Evolutionary conservation across 345 rosid genomes (phyloP).

Genomic region (Raphanus raphanistrum): DNA sequence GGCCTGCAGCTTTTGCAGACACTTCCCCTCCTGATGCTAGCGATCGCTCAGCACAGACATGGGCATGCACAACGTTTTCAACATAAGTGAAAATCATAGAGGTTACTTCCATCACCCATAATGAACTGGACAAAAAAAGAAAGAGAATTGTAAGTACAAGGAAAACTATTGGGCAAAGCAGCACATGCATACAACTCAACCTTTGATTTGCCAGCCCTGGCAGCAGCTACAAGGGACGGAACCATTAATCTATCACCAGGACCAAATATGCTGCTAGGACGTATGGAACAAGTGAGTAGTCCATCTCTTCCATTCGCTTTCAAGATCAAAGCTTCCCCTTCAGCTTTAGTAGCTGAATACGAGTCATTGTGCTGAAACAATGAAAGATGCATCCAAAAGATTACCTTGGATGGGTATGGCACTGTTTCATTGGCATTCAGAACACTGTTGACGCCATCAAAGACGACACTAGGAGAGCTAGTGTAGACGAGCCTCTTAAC

Average conservation of each 20-base stretch:
- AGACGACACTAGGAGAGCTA: constrained; percentile 93
- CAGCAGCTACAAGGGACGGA: constrained; percentile 81
- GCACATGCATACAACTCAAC: constrained; percentile 28
- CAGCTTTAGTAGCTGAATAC: constrained; percentile 86
- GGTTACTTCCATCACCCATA: constrained; percentile 82
- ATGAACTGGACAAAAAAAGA: constrained; percentile 57
- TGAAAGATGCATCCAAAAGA: background rate
- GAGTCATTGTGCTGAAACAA: constrained; percentile 76
- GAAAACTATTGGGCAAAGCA: background rate
- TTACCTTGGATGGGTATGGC: constrained; percentile 69
- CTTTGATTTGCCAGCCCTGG: constrained; percentile 89
- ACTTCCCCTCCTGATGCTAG: constrained; percentile 72
- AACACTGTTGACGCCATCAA: constrained; percentile 71
- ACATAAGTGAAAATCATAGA: constrained; percentile 87
- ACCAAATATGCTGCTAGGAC: constrained; percentile 93
- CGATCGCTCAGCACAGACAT: constrained; percentile 90
- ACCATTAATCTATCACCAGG: constrained; percentile 88
- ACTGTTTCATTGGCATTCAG: constrained; percentile 65
- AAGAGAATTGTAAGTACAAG: background rate
- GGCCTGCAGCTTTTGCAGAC: constrained; percentile 81
- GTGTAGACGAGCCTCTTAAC: constrained; percentile 90
- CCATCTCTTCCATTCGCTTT: constrained; percentile 74
- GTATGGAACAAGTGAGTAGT: constrained; percentile 85
- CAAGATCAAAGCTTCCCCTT: constrained; percentile 71
- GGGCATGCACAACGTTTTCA: constrained; percentile 93